Base-by-base conservation (phyloP, 345 rosid species). In the Ceriops tagal region DNA sequence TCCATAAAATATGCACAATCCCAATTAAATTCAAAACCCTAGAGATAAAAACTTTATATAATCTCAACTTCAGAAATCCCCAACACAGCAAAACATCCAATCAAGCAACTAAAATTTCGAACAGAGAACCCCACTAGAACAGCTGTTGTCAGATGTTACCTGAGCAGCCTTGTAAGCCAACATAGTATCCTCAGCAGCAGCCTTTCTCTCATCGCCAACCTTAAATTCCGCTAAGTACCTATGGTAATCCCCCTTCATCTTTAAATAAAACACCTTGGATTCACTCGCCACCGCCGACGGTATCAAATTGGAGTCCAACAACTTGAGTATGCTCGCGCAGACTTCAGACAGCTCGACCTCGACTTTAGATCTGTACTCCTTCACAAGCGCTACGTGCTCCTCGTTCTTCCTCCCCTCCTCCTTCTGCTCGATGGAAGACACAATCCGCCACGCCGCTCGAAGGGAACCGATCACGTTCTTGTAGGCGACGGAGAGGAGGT, bases 381-480 rank as follows among this genome's bases (percentile, higher is more conserved):
- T 93, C 19, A 93, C 97, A 2, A 93, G 91, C 61, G 79, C 75
- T 46, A 87, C 98, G 74, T 91, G 98, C 3, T 93, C 98, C 28
- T 93, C 98, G 87, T 93, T 91, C 89, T 89, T 89, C 52, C 98
- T 72, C 1, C 92, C 88, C 67, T 93, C 98, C 70, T 93, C 97
- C 74, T 93, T 93, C 85, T 90, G 96, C 83, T 93, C 98, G 67
- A 93, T 93, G 68, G 98, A 93, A 0, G 96, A 89, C 7, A 91
- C 93, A 71, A 93, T 93, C 39, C 98, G 85, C 98, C 98, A 93
- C 3, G 97, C 97, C 3, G 98, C 98, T 1, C 98, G 93, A 24
- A 93, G 95, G 52, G 98, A 91, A 47, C 98, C 98, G 82, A 93
- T 93, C 70, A 93, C 98, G 95, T 93, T 93, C 78, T 93, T 91